Evolutionary conservation across 2,329 filamentous ascomycete species (phyloP).

Genomic region (Calonectria hawksworthii): DNA sequence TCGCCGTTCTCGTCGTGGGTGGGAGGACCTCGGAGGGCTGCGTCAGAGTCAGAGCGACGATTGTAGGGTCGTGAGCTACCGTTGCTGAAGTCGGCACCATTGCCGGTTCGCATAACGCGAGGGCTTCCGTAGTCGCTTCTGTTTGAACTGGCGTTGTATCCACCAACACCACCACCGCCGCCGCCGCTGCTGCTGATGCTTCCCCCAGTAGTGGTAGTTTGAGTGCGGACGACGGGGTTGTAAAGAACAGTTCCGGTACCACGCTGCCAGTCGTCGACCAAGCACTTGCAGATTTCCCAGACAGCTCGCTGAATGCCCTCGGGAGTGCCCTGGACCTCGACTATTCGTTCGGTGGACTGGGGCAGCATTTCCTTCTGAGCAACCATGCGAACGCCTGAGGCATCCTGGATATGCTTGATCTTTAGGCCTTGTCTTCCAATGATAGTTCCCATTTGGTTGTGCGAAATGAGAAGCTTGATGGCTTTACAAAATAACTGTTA

Average conservation of each 20-base stretch:
- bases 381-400: constrained; percentile 97
- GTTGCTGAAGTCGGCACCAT: constrained; percentile 97
- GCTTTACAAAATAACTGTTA: constrained; percentile 66
- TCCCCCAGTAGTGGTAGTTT: constrained; percentile 68
- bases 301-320: constrained; percentile 96
- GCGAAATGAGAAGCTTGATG: constrained; percentile 97
- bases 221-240: constrained; percentile 93
- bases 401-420: constrained; percentile 99
- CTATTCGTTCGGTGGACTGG: constrained; percentile 97
- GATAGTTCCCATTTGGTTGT: constrained; percentile 99
- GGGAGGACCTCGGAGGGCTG: constrained; percentile 83
- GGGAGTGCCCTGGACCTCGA: constrained; percentile 95
- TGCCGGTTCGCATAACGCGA: constrained; percentile 94
- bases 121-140: constrained; percentile 69
- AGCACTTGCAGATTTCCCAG: constrained; percentile 99
- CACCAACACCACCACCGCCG: constrained; percentile 55
- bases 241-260: constrained; percentile 97
- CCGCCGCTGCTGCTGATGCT: constrained; percentile 62
- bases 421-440: constrained; percentile 96
- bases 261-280: constrained; percentile 97
- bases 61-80: constrained; percentile 75
- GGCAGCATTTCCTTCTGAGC: constrained; percentile 99
- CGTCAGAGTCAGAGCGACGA: constrained; percentile 87
- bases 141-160: constrained; percentile 58
- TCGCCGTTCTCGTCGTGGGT: constrained; percentile 96